Evolutionary conservation across 306 rosid genomes (phyloP).

Genomic region (Cucurbita ficifolia): DNA sequence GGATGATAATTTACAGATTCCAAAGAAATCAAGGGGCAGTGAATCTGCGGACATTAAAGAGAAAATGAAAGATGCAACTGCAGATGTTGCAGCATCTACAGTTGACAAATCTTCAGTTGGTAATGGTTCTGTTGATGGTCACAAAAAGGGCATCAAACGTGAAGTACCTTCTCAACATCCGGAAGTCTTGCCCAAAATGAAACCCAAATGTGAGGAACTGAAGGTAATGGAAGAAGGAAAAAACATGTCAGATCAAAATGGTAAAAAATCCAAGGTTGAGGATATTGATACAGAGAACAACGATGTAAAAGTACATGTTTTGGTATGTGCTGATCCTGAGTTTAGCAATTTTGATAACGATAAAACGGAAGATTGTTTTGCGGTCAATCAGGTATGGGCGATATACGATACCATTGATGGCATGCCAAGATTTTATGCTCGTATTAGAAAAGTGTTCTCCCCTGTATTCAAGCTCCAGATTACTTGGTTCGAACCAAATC

Average conservation of each 20-base stretch:
- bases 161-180: slow-evolving; percentile 1
- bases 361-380: slow-evolving; percentile 32
- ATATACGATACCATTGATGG: slow-evolving; percentile 42
- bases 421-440: slow-evolving; percentile 87
- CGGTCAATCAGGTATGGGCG: slow-evolving; percentile 58
- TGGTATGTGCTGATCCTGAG: slow-evolving; percentile 50
- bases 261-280: slow-evolving; percentile 8
- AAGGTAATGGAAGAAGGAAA: slow-evolving; percentile 13
- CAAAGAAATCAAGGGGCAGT: slow-evolving; percentile 24
- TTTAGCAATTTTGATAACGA: slow-evolving; percentile 55
- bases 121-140: slow-evolving; percentile 7
- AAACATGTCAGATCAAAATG: slow-evolving; percentile 18
- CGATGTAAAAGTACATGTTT: slow-evolving; percentile 8
- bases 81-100: slow-evolving; percentile 10
- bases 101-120: slow-evolving; percentile 11
- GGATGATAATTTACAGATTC: slow-evolving; percentile 23
- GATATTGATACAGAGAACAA: slow-evolving; percentile 14
- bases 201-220: slow-evolving; percentile 15
- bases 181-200: slow-evolving; percentile 15
- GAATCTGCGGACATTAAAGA: slow-evolving; percentile 10
- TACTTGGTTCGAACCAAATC: slow-evolving; percentile 62
- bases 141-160: slow-evolving; percentile 10
- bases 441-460: slow-evolving; percentile 43
- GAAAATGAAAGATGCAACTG: slow-evolving; percentile 17
- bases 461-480: slow-evolving; percentile 47